phyloP scores from a whole-genome alignment of 495 filamentous ascomycete species.

The Podospora comata region DNA sequence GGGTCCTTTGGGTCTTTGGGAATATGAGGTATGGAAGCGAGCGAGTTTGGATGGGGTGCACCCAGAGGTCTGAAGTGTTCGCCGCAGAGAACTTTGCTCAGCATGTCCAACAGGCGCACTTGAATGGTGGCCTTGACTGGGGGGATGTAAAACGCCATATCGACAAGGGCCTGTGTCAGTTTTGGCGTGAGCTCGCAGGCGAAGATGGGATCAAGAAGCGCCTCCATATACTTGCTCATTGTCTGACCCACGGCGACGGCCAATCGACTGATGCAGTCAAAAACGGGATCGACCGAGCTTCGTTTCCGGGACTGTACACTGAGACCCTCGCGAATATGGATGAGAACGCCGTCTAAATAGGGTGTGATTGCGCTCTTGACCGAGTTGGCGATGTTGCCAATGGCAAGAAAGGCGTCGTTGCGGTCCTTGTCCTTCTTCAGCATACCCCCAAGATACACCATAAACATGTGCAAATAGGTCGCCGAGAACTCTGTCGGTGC shows the following conservation, averaged over 20 bases:
- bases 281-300: constrained; percentile 83
- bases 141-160: constrained; percentile 98
- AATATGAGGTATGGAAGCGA: constrained; percentile 72
- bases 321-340: constrained; percentile 86
- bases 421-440: constrained; percentile 94
- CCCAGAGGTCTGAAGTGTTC: constrained; percentile 88
- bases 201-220: constrained; percentile 92
- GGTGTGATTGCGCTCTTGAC: constrained; percentile 90
- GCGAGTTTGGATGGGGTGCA: constrained; percentile 63
- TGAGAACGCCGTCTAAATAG: constrained; percentile 89
- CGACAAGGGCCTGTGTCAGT: constrained; percentile 88
- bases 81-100: constrained; percentile 89
- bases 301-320: constrained; percentile 74
- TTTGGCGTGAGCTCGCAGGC: constrained; percentile 89
- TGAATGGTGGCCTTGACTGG: constrained; percentile 90
- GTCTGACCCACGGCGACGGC: constrained; percentile 93
- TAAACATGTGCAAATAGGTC: constrained; percentile 87
- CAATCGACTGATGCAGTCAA: constrained; percentile 95
- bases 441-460: constrained; percentile 91
- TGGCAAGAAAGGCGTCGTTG: constrained; percentile 88
- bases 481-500: constrained; percentile 80
- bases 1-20: constrained; percentile 83
- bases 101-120: constrained; percentile 87
- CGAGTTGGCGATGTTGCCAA: constrained; percentile 93
- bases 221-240: constrained; percentile 96